Conservation (phyloP, 257 asterid genomes). For the Solanum arcanum region DNA sequence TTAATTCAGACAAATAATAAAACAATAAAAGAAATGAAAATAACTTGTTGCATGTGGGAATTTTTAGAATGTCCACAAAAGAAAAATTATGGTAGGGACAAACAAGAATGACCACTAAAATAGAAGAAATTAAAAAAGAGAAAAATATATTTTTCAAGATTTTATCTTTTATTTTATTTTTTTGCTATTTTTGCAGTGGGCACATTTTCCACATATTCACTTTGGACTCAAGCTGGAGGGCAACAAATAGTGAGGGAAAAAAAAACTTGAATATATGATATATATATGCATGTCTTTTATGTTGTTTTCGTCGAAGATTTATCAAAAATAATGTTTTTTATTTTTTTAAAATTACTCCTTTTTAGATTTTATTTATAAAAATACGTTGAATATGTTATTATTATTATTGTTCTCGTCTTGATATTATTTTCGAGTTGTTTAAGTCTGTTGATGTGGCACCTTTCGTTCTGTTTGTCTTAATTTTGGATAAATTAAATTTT, state of each 20-base stretch:
- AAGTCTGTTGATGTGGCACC: background rate
- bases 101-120: background rate
- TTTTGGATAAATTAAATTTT: background rate
- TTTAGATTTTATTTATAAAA: too few species aligned
- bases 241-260: constrained; percentile 3
- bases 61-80: background rate
- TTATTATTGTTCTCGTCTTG: too few species aligned
- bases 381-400: too few species aligned
- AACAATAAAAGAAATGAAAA: background rate
- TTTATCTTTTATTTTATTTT: background rate
- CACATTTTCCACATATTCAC: constrained; percentile 92
- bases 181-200: constrained; percentile 55
- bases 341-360: too few species aligned
- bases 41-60: background rate
- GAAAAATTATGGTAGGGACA: background rate
- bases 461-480: background rate
- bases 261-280: background rate
- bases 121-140: background rate
- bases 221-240: constrained; percentile 70
- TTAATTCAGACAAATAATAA: background rate
- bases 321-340: too few species aligned
- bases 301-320: too few species aligned
- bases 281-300: background rate
- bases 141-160: background rate
- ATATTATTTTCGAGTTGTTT: background rate